Percentiles rank a stretch among this genome's conserved stretches.
Evolutionary conservation across 2,329 filamentous ascomycete genomes (phyloP).

Genomic region (Trichoderma sp.): DNA sequence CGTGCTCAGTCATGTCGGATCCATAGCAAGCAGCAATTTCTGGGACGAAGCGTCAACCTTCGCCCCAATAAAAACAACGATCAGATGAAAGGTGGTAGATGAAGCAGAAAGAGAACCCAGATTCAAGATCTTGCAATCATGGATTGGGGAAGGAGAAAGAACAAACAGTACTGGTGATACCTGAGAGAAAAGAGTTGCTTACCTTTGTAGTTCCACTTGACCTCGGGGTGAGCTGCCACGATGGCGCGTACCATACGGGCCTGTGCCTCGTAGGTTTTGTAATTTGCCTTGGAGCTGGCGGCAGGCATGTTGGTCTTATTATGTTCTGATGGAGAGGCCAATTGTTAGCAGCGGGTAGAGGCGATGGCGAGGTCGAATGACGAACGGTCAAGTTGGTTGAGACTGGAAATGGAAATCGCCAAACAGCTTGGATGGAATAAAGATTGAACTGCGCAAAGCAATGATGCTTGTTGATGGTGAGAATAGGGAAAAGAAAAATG

Average conservation of each 20-base stretch:
- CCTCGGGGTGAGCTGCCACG: conserved; percentile 52
- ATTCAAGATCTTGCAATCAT: not conserved
- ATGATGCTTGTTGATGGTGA: not conserved
- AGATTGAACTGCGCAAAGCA: too few species aligned
- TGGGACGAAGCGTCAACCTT: conserved; percentile 38
- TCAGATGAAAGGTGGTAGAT: not conserved
- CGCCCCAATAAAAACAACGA: conserved; percentile 23
- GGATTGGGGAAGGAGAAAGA: conserved; percentile 2
- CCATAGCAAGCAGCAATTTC: conserved; percentile 48
- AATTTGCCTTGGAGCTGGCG: conserved; percentile 47
- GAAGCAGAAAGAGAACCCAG: not conserved
- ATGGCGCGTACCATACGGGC: conserved; percentile 60
- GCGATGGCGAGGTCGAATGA: not conserved
- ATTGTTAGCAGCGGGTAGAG: not conserved
- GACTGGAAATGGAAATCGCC: not conserved
- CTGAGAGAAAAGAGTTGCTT: conserved; percentile 31
- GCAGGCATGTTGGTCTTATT: conserved; percentile 42
- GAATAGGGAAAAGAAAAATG: not conserved
- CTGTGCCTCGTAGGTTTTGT: conserved; percentile 58
- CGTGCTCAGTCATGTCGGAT: conserved; percentile 47
- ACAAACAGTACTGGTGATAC: not conserved
- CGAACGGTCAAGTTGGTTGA: not conserved
- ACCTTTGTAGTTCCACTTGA: conserved; percentile 62
- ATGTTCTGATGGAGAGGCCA: not conserved
- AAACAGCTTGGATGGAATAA: not conserved